Conservation (phyloP, 2,329 filamentous ascomycete species). For the Trichoderma sp. region DNA sequence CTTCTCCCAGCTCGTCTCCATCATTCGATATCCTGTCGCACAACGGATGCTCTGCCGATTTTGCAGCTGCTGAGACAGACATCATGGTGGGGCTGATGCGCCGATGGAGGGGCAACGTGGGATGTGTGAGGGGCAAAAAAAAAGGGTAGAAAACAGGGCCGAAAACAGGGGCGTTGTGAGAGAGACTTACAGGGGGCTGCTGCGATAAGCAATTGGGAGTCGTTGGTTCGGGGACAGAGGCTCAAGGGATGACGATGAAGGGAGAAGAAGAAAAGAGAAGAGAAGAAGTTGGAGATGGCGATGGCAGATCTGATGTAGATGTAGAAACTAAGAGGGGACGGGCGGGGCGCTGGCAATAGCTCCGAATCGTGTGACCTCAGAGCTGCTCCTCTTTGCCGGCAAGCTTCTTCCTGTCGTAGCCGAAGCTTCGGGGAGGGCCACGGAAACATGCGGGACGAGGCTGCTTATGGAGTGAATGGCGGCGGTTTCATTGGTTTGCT, state of each 20-base stretch:
- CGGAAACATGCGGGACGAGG: constrained; percentile 35
- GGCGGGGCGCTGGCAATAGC: not conserved
- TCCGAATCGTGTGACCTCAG: constrained; percentile 16
- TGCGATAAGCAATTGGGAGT: not conserved
- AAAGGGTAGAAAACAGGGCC: not conserved
- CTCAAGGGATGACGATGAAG: not conserved
- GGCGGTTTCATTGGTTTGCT: not conserved
- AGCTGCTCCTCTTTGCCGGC: constrained; percentile 26
- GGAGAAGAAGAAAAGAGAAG: not conserved
- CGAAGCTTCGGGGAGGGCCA: constrained; percentile 27
- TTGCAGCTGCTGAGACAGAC: not conserved
- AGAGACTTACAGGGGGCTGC: not conserved
- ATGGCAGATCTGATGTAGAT: not conserved
- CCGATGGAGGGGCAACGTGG: constrained; percentile 17
- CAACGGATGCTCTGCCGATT: not conserved
- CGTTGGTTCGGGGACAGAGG: not conserved
- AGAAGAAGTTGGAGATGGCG: not conserved
- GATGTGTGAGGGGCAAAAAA: constrained; percentile 4
- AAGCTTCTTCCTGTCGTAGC: constrained; percentile 30
- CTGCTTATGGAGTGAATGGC: not conserved
- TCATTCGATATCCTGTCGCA: not conserved
- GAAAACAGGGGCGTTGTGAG: not conserved
- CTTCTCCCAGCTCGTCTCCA: not conserved
- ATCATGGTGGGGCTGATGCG: constrained; percentile 15
- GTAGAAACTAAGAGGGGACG: not conserved